Conservation (phyloP, 2,329 filamentous ascomycete species). For the Phaeosphaeria sp. region DNA sequence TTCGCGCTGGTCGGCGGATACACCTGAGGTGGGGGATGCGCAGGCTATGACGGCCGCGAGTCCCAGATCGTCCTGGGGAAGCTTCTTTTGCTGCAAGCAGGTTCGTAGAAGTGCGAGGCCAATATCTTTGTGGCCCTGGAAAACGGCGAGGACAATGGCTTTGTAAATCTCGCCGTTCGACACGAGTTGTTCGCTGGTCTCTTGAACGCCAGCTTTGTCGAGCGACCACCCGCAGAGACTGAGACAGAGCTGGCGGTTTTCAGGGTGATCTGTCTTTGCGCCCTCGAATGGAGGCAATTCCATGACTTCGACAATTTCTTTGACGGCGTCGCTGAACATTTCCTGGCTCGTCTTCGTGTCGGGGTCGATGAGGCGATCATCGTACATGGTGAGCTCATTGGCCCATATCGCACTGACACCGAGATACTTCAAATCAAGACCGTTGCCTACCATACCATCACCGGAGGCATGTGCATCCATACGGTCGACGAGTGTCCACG, state of each 20-base stretch:
- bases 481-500: constrained; percentile 81
- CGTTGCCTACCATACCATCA: constrained; percentile 73
- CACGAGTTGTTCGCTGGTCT: constrained; percentile 59
- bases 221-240: constrained; percentile 77
- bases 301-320: constrained; percentile 68
- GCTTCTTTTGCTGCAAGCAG: constrained; percentile 72
- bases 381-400: constrained; percentile 67
- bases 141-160: constrained; percentile 77
- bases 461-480: constrained; percentile 68
- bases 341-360: constrained; percentile 61
- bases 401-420: constrained; percentile 77
- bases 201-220: constrained; percentile 59
- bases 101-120: constrained; percentile 74
- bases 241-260: constrained; percentile 77
- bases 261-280: constrained; percentile 67
- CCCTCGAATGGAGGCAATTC: constrained; percentile 70
- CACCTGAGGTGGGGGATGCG: constrained; percentile 46
- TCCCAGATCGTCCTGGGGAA: constrained; percentile 57
- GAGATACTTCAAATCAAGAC: constrained; percentile 76
- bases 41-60: constrained; percentile 57
- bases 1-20: constrained; percentile 66
- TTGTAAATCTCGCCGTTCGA: constrained; percentile 70
- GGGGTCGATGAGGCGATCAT: constrained; percentile 43
- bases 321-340: constrained; percentile 62
- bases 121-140: constrained; percentile 72